Base-by-base conservation (phyloP, 2,329 filamentous ascomycete species). In the Stachybotrys elegans region DNA sequence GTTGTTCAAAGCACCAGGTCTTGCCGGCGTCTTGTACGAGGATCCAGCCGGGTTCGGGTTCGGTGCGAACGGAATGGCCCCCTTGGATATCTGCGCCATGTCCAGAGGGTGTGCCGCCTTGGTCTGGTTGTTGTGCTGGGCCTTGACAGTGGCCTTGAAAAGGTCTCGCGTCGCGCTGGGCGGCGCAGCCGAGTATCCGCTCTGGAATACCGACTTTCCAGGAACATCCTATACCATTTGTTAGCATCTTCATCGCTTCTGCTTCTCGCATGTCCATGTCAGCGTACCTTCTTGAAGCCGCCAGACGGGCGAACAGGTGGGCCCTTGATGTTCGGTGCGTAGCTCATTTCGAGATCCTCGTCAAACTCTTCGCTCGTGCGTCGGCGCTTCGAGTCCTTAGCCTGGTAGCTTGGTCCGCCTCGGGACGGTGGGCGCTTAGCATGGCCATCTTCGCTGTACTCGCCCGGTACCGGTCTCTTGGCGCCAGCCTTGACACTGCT, bases 1-100 rank as follows among this genome's bases (percentile, higher is more conserved):
- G 31, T 59, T 62, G 13, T 50, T 54, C 16, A 57, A 49, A 36
- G 62, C 63, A 21, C 66, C 71, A 20, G 78, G 73, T 16, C 83
- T 77, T 9, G 76, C 81, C 2, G 86, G 84, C 14, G 86, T 87
- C 71, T 90, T 90, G 68, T 81, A 78, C n/a, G 74, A 68, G 38
- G 65, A 64, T 14, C 63, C 76, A 22, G 71, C 68, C 8, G 76
- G 70, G 52, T 78, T 84, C 8, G 76, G 70, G 47, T 80, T 81
- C 17, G 91, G 79, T 6, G 89, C 89, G 59, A 96, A 96, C 3
- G 89, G 87, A 53, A 96, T 96, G 22, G 86, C 83, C n/a, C 82
- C 87, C 65, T 86, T 95, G 7, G 88, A 87, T 47, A 92, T 83
- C 59, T 92, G 87, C n/a, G 85, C 80, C 80, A 92, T 90, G 54